Percentiles rank a stretch among this genome's conserved stretches.
These are phyloP conservation scores for Fusarium domesticum DNA, from an alignment of 2,329 filamentous ascomycete species.

Conservation along the genomic window DNA sequence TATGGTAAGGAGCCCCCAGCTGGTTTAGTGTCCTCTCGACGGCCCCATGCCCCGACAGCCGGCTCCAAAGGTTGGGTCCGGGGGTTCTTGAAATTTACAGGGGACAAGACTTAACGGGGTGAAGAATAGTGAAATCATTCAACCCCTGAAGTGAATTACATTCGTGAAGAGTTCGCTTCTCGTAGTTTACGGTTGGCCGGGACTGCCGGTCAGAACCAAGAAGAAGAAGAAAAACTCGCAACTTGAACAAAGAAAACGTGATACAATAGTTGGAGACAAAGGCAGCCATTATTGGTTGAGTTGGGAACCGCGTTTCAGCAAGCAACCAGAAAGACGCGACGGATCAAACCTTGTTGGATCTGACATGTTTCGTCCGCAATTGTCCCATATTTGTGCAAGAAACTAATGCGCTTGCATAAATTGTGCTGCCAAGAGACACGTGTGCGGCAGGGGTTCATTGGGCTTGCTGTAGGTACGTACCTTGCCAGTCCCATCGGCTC, in stretches of 20 bases:
- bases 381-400: neutral
- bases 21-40: constrained; percentile 19
- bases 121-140: constrained; percentile 4
- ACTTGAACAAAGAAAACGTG: no score
- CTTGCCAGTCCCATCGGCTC: neutral
- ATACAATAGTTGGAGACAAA: no score
- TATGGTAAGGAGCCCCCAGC: neutral
- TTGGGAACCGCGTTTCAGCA: neutral
- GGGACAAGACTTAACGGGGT: constrained; percentile 8
- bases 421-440: neutral
- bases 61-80: constrained; percentile 16
- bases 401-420: neutral
- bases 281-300: neutral
- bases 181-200: no score
- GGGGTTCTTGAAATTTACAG: constrained; percentile 15
- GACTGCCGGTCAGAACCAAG: no score
- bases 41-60: constrained; percentile 27
- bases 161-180: neutral
- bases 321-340: neutral
- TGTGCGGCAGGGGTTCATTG: neutral
- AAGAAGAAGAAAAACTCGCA: no score
- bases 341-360: neutral
- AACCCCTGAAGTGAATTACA: neutral
- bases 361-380: neutral
- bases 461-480: neutral